Evolutionary conservation across 768 basidiomycete genomes (phyloP).

Genomic region (Naganishia antarctica): DNA sequence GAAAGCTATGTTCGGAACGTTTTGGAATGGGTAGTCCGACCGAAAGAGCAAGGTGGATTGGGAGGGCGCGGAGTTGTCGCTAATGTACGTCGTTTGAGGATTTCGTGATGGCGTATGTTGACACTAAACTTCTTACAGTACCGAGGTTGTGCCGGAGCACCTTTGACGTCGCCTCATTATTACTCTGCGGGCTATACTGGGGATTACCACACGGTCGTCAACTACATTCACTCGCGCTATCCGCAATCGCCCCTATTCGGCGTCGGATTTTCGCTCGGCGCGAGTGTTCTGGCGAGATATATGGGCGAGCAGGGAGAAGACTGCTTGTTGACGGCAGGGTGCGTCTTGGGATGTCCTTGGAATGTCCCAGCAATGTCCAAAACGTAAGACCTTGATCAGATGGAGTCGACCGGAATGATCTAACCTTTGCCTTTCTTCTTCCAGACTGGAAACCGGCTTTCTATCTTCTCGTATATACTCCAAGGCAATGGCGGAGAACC

Average conservation of each 20-base stretch:
- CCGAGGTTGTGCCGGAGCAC: conserved; percentile 63
- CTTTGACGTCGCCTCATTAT: conserved; percentile 72
- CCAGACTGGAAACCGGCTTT: conserved; percentile 39
- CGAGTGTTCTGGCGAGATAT: conserved; percentile 84
- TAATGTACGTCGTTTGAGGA: conserved; percentile 35
- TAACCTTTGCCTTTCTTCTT: neutral
- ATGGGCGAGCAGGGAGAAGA: conserved; percentile 69
- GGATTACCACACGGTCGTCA: conserved; percentile 74
- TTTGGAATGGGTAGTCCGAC: conserved; percentile 65
- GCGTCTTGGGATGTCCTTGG: conserved; percentile 45
- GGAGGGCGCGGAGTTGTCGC: conserved; percentile 62
- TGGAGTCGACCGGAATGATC: neutral
- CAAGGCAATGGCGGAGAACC: conserved; percentile 40
- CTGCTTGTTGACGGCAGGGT: conserved; percentile 40
- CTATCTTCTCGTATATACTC: conserved; percentile 42
- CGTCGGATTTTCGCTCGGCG: conserved; percentile 88
- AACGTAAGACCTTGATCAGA: conserved; percentile 18
- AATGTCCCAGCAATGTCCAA: conserved; percentile 44
- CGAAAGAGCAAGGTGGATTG: conserved; percentile 72
- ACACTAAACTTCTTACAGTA: conserved; percentile 50
- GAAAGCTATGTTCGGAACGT: conserved; percentile 85
- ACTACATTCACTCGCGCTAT: conserved; percentile 66
- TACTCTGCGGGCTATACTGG: conserved; percentile 74
- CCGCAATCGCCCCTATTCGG: conserved; percentile 79
- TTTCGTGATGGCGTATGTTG: neutral